Base-by-base conservation (phyloP, 2,329 filamentous ascomycete genomes). In the Calcarisporium arbuscula region DNA sequence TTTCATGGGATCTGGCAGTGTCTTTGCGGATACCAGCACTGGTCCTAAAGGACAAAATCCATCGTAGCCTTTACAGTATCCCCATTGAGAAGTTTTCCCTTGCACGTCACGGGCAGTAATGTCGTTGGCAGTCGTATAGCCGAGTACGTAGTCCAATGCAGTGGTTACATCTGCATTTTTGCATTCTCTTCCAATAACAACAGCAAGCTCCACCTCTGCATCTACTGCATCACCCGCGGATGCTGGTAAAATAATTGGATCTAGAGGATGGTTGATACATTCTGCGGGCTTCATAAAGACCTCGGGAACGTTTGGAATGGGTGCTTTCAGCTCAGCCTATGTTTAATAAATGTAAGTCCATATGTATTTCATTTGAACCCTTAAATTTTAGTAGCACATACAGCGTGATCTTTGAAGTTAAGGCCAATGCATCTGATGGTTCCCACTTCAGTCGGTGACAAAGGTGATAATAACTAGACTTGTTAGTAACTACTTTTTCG, bases 81-180 rank as follows among this genome's bases (percentile, higher is more conserved):
- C 63, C 68, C 68, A 72, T 39, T 72, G 68, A 31, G 52, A 59
- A 38, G 66, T 63, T 6, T 61, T 56, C 40, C 62, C 64, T 49
- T 77, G 73, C 30, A 59, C 64, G 31, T 65, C 66, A 6, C 73
- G 62, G 9, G 65, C 67, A 6, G 66, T 70, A 1, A 77, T 62
- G 49, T 77, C 73, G 50, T 77, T 77, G 35, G 67, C 67, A 25
- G 66, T 64, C 1, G 71, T 75, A 44, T 76, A 77, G 18, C 72
- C 73, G 4, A 76, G 62, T 3, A 77, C 59, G 39, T 73, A 70
- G 32, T 65, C 58, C 16, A 68, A 44, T 11, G 68, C 70, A 17
- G 71, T 58, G 0, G 57, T 54, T 27, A 67, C 65, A 6, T 60
- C 47, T 10, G 71, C 65, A 35, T 73, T 62, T 46, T 68, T 70